Evolutionary conservation across 108 stramenopile species (phyloP).

Genomic region (Cyclotella distinguenda): DNA sequence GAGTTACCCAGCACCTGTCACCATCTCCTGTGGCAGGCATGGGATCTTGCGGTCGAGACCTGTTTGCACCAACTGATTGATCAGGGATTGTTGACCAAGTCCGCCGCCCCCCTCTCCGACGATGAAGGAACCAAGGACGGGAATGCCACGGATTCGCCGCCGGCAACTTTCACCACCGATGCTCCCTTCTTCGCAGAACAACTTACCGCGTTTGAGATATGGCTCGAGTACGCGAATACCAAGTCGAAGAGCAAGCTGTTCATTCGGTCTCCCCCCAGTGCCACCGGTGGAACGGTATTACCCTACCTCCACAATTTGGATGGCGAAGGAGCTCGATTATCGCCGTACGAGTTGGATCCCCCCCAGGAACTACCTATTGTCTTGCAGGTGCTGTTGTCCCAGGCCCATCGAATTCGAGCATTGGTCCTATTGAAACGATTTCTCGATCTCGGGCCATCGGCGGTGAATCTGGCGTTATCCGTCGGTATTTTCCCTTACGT

Average conservation of each 20-base stretch:
- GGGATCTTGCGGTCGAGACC: conserved; percentile 98
- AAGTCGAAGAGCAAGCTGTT: conserved; percentile 42
- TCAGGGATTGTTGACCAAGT: conserved; percentile 52
- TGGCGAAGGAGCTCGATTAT: conserved; percentile 6
- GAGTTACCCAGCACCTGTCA: conserved; percentile 86
- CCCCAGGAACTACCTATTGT: conserved; percentile 96
- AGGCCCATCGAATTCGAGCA: conserved; percentile 91
- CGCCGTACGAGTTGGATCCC: conserved; percentile 57
- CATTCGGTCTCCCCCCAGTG: conserved; percentile 40
- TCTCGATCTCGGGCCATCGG: conserved; percentile 91
- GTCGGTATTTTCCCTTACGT: conserved; percentile 98
- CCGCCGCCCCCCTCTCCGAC: conserved; percentile 11
- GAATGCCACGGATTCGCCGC: not conserved
- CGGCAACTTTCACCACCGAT: conserved; percentile 29
- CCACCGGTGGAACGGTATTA: conserved; percentile 33
- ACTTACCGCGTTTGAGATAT: conserved; percentile 96
- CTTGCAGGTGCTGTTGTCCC: conserved; percentile 92
- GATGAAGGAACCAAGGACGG: conserved; percentile 11
- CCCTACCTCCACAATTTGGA: conserved; percentile 29
- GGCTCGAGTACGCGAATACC: conserved; percentile 87
- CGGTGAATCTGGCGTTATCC: conserved; percentile 90
- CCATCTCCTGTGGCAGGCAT: conserved; percentile 97
- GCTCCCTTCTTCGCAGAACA: conserved; percentile 96
- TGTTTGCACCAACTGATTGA: conserved; percentile 81
- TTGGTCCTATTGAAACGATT: conserved; percentile 86